Conservation (phyloP, 2,329 filamentous ascomycete species). For the Tolypocladium endophyticum region DNA sequence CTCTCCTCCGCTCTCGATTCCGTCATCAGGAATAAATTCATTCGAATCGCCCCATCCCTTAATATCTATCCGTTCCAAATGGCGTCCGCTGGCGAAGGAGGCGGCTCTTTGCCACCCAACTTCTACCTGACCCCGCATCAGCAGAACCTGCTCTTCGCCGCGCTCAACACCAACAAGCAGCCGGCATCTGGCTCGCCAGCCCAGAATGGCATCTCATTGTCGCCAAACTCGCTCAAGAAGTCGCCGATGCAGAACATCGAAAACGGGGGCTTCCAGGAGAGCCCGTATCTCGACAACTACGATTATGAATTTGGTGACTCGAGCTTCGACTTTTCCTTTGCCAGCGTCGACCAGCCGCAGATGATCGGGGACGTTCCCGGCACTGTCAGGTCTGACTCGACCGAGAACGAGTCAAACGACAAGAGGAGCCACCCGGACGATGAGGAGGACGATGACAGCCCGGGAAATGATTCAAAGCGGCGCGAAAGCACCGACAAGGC, state of each 20-base stretch:
- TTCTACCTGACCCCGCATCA: conserved; percentile 67
- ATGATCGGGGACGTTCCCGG: conserved; percentile 68
- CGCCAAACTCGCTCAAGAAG: conserved; percentile 37
- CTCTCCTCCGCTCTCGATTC: background rate
- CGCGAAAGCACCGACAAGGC: conserved; percentile 76
- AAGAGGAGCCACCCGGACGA: conserved; percentile 67
- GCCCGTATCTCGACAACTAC: conserved; percentile 70
- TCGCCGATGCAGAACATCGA: conserved; percentile 33
- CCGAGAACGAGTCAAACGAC: conserved; percentile 43
- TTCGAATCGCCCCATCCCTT: background rate
- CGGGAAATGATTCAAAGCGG: conserved; percentile 49
- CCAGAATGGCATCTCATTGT: conserved; percentile 30
- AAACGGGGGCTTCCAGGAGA: conserved; percentile 50
- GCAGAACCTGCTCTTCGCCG: conserved; percentile 64
- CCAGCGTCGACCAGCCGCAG: conserved; percentile 41
- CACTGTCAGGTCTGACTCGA: conserved; percentile 45
- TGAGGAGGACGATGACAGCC: conserved; percentile 50
- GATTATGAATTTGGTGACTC: conserved; percentile 69
- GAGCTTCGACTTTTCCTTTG: conserved; percentile 58
- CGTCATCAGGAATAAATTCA: background rate
- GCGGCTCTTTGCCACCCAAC: conserved; percentile 32
- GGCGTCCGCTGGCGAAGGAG: conserved; percentile 37
- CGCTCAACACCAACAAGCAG: conserved; percentile 59
- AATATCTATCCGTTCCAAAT: conserved; percentile 19
- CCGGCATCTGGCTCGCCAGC: conserved; percentile 19